phyloP scores from a whole-genome alignment of 139 green algal species.

The Picochlorum sp. region DNA sequence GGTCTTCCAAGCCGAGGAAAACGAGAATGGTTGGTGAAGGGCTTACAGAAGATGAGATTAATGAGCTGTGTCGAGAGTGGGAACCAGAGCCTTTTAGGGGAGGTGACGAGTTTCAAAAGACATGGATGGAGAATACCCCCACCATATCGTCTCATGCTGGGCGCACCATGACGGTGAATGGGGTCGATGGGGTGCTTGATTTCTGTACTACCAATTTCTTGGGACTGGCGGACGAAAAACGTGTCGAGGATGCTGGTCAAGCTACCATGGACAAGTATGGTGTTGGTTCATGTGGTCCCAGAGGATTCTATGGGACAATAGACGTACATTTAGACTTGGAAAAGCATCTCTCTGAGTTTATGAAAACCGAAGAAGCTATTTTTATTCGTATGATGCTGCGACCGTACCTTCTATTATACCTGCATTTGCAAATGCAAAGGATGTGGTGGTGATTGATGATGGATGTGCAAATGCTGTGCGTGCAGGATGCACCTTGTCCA shows the following conservation, averaged over 20 bases:
- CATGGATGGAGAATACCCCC: slow-evolving; percentile 6
- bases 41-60: slow-evolving; percentile 79
- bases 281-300: slow-evolving; percentile 88
- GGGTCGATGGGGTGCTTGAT: slow-evolving; percentile 59
- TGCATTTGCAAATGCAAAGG: slow-evolving; percentile 80
- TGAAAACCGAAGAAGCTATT: slow-evolving; percentile 75
- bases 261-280: slow-evolving; percentile 85
- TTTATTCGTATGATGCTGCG: slow-evolving; percentile 93
- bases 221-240: slow-evolving; percentile 45
- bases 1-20: slow-evolving; percentile 36
- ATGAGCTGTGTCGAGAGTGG: slow-evolving; percentile 80
- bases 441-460: slow-evolving; percentile 81
- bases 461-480: slow-evolving; percentile 71
- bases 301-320: slow-evolving; percentile 99
- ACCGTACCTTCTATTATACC: slow-evolving; percentile 85
- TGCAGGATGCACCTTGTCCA: slow-evolving; percentile 59
- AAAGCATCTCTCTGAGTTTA: slow-evolving; percentile 59
- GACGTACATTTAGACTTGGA: slow-evolving; percentile 90
- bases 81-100: slow-evolving; percentile 67
- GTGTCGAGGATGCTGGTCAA: slow-evolving; percentile 23
- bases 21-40: slow-evolving; percentile 28
- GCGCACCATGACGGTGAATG: slow-evolving; percentile 31
- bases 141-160: slow-evolving; percentile 4
- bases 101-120: slow-evolving; percentile 20
- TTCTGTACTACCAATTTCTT: slow-evolving; percentile 81